These are phyloP conservation scores for Lactarius psammicola DNA, from an alignment of 768 basidiomycete genomes.

Conservation along the genomic window DNA sequence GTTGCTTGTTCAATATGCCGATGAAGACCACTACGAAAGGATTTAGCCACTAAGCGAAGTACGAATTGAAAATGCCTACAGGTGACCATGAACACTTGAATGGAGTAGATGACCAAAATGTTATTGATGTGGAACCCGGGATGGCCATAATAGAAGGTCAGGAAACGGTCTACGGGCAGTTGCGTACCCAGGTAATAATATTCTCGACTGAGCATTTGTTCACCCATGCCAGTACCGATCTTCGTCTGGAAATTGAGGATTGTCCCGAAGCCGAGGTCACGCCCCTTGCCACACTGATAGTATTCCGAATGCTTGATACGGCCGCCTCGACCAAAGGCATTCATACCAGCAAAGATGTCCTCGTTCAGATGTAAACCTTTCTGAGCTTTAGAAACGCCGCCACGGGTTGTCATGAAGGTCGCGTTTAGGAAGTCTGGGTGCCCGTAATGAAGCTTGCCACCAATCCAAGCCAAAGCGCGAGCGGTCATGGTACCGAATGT, in stretches of 20 bases:
- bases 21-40: constrained; percentile 73
- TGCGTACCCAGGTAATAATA: constrained; percentile 99
- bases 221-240: constrained; percentile 99
- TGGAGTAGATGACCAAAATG: constrained; percentile 96
- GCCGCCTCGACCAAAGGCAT: constrained; percentile 95
- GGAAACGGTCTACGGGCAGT: constrained; percentile 95
- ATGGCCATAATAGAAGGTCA: constrained; percentile 99
- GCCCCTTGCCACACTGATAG: constrained; percentile 99
- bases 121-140: constrained; percentile 99
- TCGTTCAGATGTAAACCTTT: constrained; percentile 98
- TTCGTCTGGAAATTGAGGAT: constrained; percentile 99
- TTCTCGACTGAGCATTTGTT: constrained; percentile 99
- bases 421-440: constrained; percentile 99
- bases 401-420: constrained; percentile 97
- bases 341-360: constrained; percentile 99
- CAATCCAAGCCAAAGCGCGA: constrained; percentile 92
- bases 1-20: constrained; percentile 92
- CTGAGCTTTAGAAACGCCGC: constrained; percentile 98
- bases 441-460: constrained; percentile 97
- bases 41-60: not conserved
- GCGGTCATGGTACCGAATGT: constrained; percentile 99
- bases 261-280: constrained; percentile 98
- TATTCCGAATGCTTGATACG: constrained; percentile 99
- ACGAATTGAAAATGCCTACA: constrained; percentile 48
- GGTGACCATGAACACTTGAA: constrained; percentile 96